Conservation (phyloP, 2,329 filamentous ascomycete genomes). For the Sporothrix curviconia region DNA sequence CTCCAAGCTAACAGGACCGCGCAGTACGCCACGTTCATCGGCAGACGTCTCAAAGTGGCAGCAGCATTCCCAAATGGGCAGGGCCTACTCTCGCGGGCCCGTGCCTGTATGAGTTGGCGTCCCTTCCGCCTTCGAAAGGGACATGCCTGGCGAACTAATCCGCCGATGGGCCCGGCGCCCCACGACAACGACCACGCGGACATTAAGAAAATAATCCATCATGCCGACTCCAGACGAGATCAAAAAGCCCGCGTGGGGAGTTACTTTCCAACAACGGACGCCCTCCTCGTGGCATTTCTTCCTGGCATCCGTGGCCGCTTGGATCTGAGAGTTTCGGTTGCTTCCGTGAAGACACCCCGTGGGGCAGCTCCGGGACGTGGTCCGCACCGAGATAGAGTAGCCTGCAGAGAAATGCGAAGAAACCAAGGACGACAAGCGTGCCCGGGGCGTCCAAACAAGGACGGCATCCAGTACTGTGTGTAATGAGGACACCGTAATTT, state of each 20-base stretch:
- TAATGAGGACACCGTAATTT: conserved; percentile 33
- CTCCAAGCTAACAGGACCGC: conserved; percentile 5
- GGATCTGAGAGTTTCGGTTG: conserved; percentile 50
- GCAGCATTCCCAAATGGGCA: not conserved
- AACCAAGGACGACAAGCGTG: conserved; percentile 1
- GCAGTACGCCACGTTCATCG: not conserved
- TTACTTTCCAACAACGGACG: conserved; percentile 36
- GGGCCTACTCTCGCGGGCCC: not conserved
- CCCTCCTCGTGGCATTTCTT: conserved; percentile 33
- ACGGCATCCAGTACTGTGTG: conserved; percentile 29
- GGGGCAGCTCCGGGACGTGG: conserved; percentile 44
- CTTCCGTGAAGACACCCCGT: conserved; percentile 50
- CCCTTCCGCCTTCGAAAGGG: not conserved
- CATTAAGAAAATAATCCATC: conserved; percentile 37
- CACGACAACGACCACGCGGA: conserved; percentile 41
- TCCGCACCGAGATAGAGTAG: conserved; percentile 34
- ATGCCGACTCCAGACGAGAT: conserved; percentile 40
- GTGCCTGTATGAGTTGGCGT: not conserved
- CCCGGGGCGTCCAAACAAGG: not conserved
- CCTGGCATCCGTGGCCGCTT: conserved; percentile 41
- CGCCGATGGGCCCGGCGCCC: conserved; percentile 21
- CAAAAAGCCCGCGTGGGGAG: conserved; percentile 27
- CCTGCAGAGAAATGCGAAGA: conserved; percentile 21
- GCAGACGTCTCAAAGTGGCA: not conserved
- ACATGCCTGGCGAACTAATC: conserved; percentile 13